phyloP scores from a whole-genome alignment of 1,139 yeast species.

The Candida anutae region DNA sequence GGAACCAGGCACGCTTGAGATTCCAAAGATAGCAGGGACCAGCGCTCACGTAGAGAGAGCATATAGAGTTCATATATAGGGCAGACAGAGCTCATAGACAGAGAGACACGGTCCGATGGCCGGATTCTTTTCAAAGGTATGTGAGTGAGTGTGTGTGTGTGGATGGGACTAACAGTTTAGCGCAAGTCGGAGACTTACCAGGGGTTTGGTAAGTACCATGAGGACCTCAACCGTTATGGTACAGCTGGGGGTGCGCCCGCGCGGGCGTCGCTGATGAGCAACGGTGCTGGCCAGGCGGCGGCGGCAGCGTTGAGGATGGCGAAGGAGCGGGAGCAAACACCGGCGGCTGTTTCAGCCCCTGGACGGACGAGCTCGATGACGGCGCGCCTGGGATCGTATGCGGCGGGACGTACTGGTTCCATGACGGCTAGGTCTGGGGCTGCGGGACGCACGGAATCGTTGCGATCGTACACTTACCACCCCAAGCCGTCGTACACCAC shows the following conservation, averaged over 20 bases:
- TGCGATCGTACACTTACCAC: conserved; percentile 30
- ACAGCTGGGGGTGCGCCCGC: conserved; percentile 15
- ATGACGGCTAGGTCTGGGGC: too few relatives aligned
- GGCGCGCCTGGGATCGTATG: too few relatives aligned
- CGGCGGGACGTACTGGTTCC: too few relatives aligned
- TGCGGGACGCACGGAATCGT: conserved; percentile 19
- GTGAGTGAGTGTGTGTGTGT: too few relatives aligned
- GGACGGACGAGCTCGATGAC: too few relatives aligned
- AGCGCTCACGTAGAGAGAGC: too few relatives aligned
- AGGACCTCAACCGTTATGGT: conserved; percentile 24
- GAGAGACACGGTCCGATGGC: conserved; percentile 1
- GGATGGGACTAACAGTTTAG: too few relatives aligned
- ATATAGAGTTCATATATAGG: too few relatives aligned
- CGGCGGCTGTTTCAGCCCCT: too few relatives aligned
- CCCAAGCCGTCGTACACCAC: conserved; percentile 36
- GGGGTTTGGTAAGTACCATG: conserved; percentile 33
- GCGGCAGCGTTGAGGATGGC: conserved; percentile 21
- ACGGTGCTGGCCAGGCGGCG: conserved; percentile 38
- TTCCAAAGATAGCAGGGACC: too few relatives aligned
- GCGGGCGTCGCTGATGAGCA: conserved; percentile 18
- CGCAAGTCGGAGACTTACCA: conserved; percentile 16
- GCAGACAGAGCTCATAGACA: too few relatives aligned
- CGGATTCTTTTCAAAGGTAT: conserved; percentile 1
- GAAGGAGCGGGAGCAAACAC: background rate
- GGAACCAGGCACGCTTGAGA: too few relatives aligned